Evolutionary conservation across 805 yeast genomes (phyloP).

Genomic region (Hanseniaspora hatyaiensis): DNA sequence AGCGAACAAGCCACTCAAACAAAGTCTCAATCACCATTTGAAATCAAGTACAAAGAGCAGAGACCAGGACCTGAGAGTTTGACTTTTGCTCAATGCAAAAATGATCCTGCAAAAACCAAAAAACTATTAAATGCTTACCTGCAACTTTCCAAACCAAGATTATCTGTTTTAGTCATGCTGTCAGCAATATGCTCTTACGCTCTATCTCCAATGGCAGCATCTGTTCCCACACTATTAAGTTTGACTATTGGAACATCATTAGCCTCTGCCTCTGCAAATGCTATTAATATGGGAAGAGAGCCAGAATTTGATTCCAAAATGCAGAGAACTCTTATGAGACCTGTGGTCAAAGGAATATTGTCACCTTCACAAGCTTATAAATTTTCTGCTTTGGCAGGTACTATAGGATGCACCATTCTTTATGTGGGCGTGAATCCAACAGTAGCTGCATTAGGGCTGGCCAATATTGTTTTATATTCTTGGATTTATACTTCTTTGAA

Average conservation of each 20-base stretch:
- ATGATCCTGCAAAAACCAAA: slow-evolving; percentile 21
- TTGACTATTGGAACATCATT: slow-evolving; percentile 77
- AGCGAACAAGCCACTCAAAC: slow-evolving; percentile 1
- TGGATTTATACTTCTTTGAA: slow-evolving; percentile 89
- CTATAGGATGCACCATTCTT: slow-evolving; percentile 55
- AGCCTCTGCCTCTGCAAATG: slow-evolving; percentile 89
- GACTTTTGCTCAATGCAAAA: slow-evolving; percentile 14
- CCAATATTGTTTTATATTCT: slow-evolving; percentile 71
- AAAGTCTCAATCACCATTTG: slow-evolving; percentile 41
- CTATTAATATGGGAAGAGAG: slow-evolving; percentile 94
- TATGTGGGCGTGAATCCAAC: slow-evolving; percentile 74
- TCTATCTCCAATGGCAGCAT: slow-evolving; percentile 70
- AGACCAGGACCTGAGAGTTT: slow-evolving; percentile 20
- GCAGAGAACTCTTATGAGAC: slow-evolving; percentile 80
- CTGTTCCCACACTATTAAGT: slow-evolving; percentile 55
- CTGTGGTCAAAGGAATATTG: slow-evolving; percentile 75
- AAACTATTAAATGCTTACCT: slow-evolving; percentile 49
- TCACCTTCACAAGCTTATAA: slow-evolving; percentile 64
- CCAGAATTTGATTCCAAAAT: slow-evolving; percentile 77
- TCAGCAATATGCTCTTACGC: slow-evolving; percentile 93
- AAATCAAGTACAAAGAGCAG: slow-evolving; percentile 35
- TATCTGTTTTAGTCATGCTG: slow-evolving; percentile 76
- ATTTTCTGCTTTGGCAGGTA: slow-evolving; percentile 69
- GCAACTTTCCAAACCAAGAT: slow-evolving; percentile 79
- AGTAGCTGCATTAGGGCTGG: slow-evolving; percentile 69